Evolutionary conservation across 2,329 filamentous ascomycete genomes (phyloP).

Genomic region (Colletotrichum zoysiae): DNA sequence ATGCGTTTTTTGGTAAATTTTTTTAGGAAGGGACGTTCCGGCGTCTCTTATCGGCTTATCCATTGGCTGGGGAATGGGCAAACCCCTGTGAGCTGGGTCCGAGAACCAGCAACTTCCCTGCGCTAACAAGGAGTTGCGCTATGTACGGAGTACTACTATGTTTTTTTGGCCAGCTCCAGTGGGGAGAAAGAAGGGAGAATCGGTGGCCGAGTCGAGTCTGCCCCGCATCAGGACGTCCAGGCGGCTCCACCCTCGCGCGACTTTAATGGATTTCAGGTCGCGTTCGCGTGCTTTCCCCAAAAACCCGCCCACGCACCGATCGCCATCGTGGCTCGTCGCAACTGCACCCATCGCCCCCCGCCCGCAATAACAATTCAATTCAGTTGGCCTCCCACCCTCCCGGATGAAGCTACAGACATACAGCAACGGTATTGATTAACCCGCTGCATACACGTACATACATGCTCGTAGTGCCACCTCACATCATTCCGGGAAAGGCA

Average conservation of each 20-base stretch:
- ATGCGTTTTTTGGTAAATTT: conserved; percentile 37
- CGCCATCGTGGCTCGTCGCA: conserved; percentile 23
- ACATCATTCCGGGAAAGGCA: background rate
- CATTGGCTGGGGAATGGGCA: conserved; percentile 20
- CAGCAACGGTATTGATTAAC: background rate
- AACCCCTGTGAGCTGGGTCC: conserved; percentile 23
- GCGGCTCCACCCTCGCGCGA: conserved; percentile 1
- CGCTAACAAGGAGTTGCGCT: conserved; percentile 4
- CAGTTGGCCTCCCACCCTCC: background rate
- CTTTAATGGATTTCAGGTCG: conserved; percentile 34
- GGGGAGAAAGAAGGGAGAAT: conserved; percentile 30
- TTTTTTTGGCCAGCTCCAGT: conserved; percentile 25
- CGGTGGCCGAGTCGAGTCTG: conserved; percentile 11
- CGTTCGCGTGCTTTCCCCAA: conserved; percentile 18
- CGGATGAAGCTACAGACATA: background rate
- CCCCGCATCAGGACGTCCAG: conserved; percentile 29
- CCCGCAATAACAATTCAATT: conserved; percentile 11
- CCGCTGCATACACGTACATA: background rate
- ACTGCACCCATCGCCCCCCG: conserved; percentile 16
- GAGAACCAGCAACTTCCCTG: conserved; percentile 31
- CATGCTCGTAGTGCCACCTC: background rate
- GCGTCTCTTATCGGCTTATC: conserved; percentile 39
- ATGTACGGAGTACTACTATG: no score
- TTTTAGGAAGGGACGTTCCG: conserved; percentile 36
- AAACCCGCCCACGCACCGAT: conserved; percentile 2